Percentiles rank a stretch among this genome's conserved stretches.
These are phyloP conservation scores for Auriscalpium vulgare DNA, from an alignment of 768 basidiomycete genomes.

Conservation along the genomic window DNA sequence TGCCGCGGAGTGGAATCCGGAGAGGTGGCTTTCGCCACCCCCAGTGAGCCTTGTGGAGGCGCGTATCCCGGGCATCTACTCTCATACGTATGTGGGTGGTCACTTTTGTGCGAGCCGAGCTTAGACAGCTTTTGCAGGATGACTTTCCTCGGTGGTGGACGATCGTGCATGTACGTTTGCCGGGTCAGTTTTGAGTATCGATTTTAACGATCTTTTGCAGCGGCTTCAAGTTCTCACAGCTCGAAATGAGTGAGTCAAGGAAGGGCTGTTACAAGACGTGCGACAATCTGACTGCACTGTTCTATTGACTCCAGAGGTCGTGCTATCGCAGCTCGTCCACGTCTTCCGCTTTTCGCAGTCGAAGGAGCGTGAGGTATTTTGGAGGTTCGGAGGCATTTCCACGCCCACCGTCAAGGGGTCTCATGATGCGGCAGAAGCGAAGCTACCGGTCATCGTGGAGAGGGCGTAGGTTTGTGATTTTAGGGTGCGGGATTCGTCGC, in stretches of 20 bases:
- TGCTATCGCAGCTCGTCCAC: not conserved
- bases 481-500: too few species aligned
- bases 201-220: not conserved
- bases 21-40: slow-evolving; percentile 8
- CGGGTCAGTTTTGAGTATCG: not conserved
- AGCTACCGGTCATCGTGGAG: not conserved
- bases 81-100: not conserved
- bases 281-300: not conserved
- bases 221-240: slow-evolving; percentile 13
- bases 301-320: not conserved
- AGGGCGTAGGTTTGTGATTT: too few species aligned
- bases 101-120: not conserved
- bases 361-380: not conserved
- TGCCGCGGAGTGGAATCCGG: slow-evolving; percentile 13
- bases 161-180: slow-evolving; percentile 9
- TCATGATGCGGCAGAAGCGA: not conserved
- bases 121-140: slow-evolving; percentile 1
- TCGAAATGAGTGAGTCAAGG: slow-evolving; percentile 12
- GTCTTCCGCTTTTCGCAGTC: not conserved
- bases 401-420: slow-evolving; percentile 2
- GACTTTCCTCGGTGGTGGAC: slow-evolving; percentile 11
- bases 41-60: not conserved
- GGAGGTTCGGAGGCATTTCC: not conserved
- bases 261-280: not conserved
- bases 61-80: slow-evolving; percentile 5